Conservation (phyloP, 139 green algal genomes). For the Haematococcus lacustris region DNA sequence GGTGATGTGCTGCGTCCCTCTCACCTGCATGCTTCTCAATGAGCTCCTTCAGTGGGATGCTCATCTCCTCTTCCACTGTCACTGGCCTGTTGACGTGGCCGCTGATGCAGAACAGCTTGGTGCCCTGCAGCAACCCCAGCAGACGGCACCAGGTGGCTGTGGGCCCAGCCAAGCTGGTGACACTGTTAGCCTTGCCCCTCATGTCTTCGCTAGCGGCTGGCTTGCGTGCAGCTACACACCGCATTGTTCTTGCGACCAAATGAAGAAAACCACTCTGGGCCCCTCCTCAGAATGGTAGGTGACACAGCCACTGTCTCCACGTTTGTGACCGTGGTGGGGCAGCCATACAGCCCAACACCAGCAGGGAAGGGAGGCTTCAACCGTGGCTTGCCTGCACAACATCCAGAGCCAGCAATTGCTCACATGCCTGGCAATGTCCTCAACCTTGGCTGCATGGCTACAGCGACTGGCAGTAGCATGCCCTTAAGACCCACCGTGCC, state of each 20-base stretch:
- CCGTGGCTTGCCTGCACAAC: constrained; percentile 77
- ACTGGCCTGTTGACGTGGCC: constrained; percentile 97
- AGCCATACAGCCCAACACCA: constrained; percentile 93
- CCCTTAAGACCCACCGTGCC: too few species aligned
- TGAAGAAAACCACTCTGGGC: constrained; percentile 89
- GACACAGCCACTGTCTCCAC: constrained; percentile 94
- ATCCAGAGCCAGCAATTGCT: too few species aligned
- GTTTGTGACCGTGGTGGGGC: constrained; percentile 95
- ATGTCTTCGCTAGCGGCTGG: not conserved
- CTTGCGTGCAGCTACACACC: not conserved
- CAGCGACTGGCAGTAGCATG: too few species aligned
- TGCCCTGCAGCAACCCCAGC: too few species aligned
- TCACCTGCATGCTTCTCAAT: constrained; percentile 91
- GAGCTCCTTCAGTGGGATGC: constrained; percentile 89
- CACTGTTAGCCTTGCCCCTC: too few species aligned
- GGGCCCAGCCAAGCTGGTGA: too few species aligned
- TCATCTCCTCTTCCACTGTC: constrained; percentile 99
- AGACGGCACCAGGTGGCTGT: too few species aligned
- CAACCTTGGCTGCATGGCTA: too few species aligned
- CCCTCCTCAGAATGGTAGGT: constrained; percentile 93
- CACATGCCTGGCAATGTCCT: too few species aligned
- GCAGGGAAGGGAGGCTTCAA: constrained; percentile 97
- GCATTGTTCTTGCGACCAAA: constrained; percentile 97
- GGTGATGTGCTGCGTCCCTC: too few species aligned
- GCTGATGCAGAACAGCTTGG: constrained; percentile 98